Evolutionary conservation across 140 eudicot genomes (phyloP).

Genomic region (Senecio squalidus): DNA sequence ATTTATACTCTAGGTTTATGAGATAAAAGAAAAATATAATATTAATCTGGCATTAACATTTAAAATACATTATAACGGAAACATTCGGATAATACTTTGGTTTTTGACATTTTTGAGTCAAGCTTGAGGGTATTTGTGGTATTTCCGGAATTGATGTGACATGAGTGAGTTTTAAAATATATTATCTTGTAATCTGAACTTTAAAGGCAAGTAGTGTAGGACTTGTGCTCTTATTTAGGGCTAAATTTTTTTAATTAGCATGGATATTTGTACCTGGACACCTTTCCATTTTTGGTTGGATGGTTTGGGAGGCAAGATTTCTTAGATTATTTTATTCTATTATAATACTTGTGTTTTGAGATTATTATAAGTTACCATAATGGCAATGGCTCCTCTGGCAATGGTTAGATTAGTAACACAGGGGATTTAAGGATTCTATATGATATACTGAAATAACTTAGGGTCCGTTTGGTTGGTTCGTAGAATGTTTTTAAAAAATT

Average conservation of each 20-base stretch:
- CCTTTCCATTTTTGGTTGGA: conserved; percentile 39
- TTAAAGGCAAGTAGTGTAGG: conserved; percentile 36
- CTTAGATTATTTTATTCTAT: conserved; percentile 1
- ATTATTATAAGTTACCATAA: not conserved
- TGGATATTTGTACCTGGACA: conserved; percentile 30
- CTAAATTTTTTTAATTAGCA: conserved; percentile 19
- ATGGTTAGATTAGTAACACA: too few species aligned
- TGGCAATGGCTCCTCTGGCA: too few species aligned
- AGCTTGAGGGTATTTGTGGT: conserved; percentile 12
- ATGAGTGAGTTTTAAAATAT: conserved; percentile 15
- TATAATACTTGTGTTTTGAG: not conserved
- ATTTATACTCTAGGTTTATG: too few species aligned
- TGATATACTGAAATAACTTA: too few species aligned
- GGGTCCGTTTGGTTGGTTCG: too few species aligned
- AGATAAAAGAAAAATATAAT: too few species aligned
- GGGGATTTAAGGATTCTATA: too few species aligned
- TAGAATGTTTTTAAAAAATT: too few species aligned
- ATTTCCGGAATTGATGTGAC: conserved; percentile 6
- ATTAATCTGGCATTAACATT: too few species aligned
- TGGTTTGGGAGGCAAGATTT: conserved; percentile 36
- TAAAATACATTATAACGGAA: not conserved
- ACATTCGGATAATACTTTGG: not conserved
- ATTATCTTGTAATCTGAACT: conserved; percentile 28
- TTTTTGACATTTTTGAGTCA: conserved; percentile 3
- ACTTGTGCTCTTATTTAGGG: conserved; percentile 26